A percentile compares a stretch with the other conserved stretches of the same genome.
Conservation (phyloP, 139 green algal species). For the Trebouxia sp. region DNA sequence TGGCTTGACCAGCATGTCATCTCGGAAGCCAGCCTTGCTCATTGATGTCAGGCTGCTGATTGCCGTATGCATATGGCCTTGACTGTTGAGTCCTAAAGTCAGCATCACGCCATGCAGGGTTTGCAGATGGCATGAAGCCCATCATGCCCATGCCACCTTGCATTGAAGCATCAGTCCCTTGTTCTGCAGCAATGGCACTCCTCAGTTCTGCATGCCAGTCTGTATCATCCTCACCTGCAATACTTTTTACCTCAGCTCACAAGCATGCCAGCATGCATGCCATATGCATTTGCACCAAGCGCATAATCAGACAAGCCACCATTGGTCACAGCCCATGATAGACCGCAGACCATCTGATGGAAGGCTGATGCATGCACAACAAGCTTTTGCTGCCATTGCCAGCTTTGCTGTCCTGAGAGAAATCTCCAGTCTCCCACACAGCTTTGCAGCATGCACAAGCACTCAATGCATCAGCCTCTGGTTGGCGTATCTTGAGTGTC, state of each 20-base stretch:
- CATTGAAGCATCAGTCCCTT: not conserved
- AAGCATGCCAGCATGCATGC: too few species aligned
- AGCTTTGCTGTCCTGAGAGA: too few species aligned
- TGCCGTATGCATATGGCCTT: not conserved
- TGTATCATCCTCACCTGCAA: slow-evolving; percentile 14
- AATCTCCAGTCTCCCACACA: too few species aligned
- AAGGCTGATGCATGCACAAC: too few species aligned
- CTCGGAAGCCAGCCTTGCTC: slow-evolving; percentile 16
- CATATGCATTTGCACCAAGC: too few species aligned
- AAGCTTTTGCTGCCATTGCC: too few species aligned
- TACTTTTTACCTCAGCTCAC: not conserved
- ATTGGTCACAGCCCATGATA: too few species aligned
- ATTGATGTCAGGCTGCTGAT: slow-evolving; percentile 9
- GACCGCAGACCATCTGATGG: too few species aligned
- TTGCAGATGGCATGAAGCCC: slow-evolving; percentile 1
- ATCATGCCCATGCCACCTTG: not conserved
- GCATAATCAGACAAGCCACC: too few species aligned
- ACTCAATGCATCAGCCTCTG: too few species aligned
- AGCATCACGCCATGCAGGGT: slow-evolving; percentile 6
- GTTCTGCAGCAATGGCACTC: slow-evolving; percentile 27
- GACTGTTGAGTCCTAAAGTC: not conserved
- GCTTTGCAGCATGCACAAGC: too few species aligned
- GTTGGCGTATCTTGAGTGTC: too few species aligned
- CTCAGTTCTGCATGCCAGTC: slow-evolving; percentile 16
- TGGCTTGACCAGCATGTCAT: not conserved